Conservation (phyloP, 192 early-diverging fungal species). For the Entrophospora sp. region DNA sequence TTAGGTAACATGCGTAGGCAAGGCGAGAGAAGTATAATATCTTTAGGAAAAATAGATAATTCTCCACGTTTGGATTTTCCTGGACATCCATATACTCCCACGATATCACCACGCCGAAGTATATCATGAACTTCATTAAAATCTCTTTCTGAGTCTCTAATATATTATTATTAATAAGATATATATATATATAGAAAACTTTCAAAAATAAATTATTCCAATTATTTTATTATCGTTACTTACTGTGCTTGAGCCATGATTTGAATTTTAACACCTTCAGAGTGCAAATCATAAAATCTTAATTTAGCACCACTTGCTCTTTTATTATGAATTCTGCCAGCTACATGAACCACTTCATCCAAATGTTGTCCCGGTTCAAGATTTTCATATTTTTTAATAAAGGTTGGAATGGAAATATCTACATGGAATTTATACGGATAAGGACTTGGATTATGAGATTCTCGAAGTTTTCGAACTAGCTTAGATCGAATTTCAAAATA, state of each 20-base stretch:
- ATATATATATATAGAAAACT: not conserved
- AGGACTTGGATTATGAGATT: constrained; percentile 74
- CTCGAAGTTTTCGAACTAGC: constrained; percentile 73
- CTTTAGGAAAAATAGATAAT: constrained; percentile 87
- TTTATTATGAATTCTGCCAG: constrained; percentile 95
- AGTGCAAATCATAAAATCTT: constrained; percentile 93
- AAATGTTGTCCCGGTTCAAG: constrained; percentile 63
- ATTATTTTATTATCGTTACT: constrained; percentile 31
- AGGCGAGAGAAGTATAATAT: constrained; percentile 81
- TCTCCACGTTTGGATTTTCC: constrained; percentile 90
- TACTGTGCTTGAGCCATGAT: constrained; percentile 78
- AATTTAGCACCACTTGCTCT: constrained; percentile 82
- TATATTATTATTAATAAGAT: not conserved
- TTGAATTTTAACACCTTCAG: constrained; percentile 90
- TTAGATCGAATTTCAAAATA: constrained; percentile 97
- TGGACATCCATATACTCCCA: constrained; percentile 87
- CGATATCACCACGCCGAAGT: constrained; percentile 91
- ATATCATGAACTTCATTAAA: constrained; percentile 75
- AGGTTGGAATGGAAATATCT: constrained; percentile 70
- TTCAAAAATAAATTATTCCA: not conserved
- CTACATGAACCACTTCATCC: constrained; percentile 65
- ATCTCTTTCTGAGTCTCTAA: constrained; percentile 47
- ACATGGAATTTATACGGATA: constrained; percentile 99
- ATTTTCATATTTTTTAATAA: constrained; percentile 71
- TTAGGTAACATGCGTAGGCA: constrained; percentile 96